Evolutionary conservation across 202 grass and related monocot genomes (phyloP).

Genomic region (Eragrostis tef): DNA sequence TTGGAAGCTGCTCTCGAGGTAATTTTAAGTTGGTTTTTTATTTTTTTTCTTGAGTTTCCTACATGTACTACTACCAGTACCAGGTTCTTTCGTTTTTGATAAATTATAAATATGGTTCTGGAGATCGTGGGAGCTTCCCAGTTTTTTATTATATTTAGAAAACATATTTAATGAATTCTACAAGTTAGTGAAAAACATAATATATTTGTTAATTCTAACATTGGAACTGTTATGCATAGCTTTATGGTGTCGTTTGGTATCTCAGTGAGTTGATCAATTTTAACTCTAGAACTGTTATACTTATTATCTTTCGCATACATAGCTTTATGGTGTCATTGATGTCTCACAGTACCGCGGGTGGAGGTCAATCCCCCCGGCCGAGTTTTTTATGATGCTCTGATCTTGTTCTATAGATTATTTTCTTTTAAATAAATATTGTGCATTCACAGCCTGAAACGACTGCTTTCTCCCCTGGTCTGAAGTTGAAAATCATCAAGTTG

Average conservation of each 20-base stretch:
- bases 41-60: conserved; percentile 11
- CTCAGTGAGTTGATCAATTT: neutral
- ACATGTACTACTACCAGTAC: neutral
- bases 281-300: conserved; percentile 14
- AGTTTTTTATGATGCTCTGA: neutral
- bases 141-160: neutral
- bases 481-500: conserved; percentile 85
- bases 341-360: conserved; percentile 26
- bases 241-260: neutral
- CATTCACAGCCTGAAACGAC: conserved; percentile 78
- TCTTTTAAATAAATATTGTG: neutral
- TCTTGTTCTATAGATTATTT: conserved; percentile 19
- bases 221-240: conserved; percentile 1
- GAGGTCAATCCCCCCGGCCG: too few species aligned
- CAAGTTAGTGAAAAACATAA: neutral
- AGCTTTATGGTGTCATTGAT: conserved; percentile 25
- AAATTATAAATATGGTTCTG: neutral
- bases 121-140: neutral
- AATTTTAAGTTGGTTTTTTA: conserved; percentile 37
- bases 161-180: conserved; percentile 2
- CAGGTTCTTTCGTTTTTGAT: neutral
- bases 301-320: conserved; percentile 6
- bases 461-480: conserved; percentile 73
- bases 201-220: conserved; percentile 7
- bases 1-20: conserved; percentile 79